Evolutionary conservation across 2,329 filamentous ascomycete genomes (phyloP).

Genomic region (Colletotrichum higginsianum): DNA sequence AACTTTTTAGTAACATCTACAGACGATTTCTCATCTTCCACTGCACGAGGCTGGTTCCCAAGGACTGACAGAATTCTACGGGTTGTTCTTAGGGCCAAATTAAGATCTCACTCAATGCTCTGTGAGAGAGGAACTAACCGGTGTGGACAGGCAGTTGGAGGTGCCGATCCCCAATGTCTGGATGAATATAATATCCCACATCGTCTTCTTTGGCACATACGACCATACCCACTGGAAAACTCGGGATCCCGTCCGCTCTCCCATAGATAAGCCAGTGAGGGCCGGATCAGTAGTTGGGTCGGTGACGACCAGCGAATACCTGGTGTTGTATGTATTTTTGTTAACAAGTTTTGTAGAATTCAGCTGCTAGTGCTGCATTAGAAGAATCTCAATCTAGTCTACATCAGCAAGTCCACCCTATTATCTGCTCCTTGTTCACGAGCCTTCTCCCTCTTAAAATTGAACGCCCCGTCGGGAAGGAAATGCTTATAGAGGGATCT

Average conservation of each 20-base stretch:
- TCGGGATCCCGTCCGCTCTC: conserved; percentile 28
- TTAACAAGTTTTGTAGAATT: too few species aligned
- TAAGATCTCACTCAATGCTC: too few species aligned
- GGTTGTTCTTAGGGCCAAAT: too few species aligned
- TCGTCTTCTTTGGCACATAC: rapidly evolving
- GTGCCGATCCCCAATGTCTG: rapidly evolving
- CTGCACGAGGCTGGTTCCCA: too few species aligned
- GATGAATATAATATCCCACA: background rate
- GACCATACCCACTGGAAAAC: conserved; percentile 23
- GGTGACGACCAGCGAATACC: conserved; percentile 18
- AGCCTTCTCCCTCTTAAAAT: too few species aligned
- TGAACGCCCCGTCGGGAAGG: too few species aligned
- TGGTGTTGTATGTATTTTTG: background rate
- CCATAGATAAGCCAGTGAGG: conserved; percentile 14
- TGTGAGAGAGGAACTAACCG: too few species aligned
- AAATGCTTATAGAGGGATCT: too few species aligned
- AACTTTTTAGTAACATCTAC: background rate
- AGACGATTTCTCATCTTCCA: background rate
- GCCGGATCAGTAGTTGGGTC: conserved; percentile 13
- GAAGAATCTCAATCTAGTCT: rapidly evolving
- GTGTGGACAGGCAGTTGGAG: background rate
- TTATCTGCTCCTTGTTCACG: too few species aligned
- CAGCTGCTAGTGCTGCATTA: background rate
- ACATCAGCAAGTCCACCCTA: too few species aligned
- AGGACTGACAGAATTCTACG: too few species aligned